Evolutionary conservation across 176 grass and related monocot genomes (phyloP).

Genomic region (Bothriochloa decipiens): DNA sequence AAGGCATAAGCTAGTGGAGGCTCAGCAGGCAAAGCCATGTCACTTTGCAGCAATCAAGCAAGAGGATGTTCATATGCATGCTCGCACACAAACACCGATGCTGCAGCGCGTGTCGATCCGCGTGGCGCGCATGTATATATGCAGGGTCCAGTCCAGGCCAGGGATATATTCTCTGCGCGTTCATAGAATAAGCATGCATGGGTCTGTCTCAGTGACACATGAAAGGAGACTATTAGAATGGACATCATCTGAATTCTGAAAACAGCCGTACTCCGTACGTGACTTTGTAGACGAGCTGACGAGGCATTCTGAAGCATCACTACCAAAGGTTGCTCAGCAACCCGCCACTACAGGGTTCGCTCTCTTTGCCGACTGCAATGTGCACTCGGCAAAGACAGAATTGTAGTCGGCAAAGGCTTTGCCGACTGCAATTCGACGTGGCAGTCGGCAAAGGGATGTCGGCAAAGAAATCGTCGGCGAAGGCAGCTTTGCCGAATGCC

Average conservation of each 20-base stretch:
- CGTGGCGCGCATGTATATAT: not conserved
- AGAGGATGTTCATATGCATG: not conserved
- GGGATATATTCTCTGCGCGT: constrained; percentile 2
- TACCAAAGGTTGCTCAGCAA: not conserved
- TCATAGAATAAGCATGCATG: not conserved
- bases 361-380: too few species aligned
- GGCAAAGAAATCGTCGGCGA: too few species aligned
- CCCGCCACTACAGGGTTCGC: too few species aligned
- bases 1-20: constrained; percentile 50
- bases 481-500: too few species aligned
- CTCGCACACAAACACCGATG: not conserved
- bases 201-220: not conserved
- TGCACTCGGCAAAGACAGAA: too few species aligned
- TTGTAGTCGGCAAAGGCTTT: too few species aligned
- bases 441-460: too few species aligned
- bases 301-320: not conserved
- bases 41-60: constrained; percentile 36
- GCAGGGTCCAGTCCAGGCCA: too few species aligned
- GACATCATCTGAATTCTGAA: not conserved
- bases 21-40: constrained; percentile 40
- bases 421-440: too few species aligned
- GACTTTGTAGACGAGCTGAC: not conserved
- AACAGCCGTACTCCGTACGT: not conserved
- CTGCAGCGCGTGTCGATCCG: not conserved
- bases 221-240: not conserved